Conservation (phyloP, 331 rosid genomes). For the Quercus lobata region DNA sequence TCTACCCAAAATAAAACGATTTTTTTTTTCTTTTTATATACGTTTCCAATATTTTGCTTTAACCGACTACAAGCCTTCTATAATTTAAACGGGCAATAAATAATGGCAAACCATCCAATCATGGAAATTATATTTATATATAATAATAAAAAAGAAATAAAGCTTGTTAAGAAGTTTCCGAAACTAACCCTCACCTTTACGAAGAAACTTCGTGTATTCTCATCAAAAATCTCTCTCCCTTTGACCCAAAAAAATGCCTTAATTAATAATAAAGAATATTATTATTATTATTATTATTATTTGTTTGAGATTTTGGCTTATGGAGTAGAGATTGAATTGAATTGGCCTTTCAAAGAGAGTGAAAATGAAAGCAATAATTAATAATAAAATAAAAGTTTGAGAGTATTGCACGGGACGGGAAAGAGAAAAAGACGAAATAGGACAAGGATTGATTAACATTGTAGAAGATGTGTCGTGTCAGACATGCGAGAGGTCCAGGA, state of each 20-base stretch:
- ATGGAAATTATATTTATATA: not conserved
- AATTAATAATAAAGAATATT: not conserved
- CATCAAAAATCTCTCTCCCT: not conserved
- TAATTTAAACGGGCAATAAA: not conserved
- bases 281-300: not conserved
- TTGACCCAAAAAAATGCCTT: constrained; percentile 7
- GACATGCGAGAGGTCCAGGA: no score
- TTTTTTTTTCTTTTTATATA: not conserved
- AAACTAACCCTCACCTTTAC: constrained; percentile 7
- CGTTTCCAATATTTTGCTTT: not conserved
- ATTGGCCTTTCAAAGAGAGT: not conserved
- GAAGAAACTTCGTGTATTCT: constrained; percentile 6
- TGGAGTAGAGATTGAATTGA: not conserved
- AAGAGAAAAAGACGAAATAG: no score
- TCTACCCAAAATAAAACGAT: not conserved
- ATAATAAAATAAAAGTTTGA: no score
- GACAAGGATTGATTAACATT: no score
- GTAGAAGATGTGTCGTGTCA: no score
- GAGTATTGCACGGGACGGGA: no score
- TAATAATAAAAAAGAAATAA: not conserved
- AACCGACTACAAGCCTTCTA: not conserved
- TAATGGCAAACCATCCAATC: not conserved
- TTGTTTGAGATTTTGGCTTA: not conserved
- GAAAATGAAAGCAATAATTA: not conserved
- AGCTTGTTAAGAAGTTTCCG: constrained; percentile 6